Base-by-base conservation (phyloP, 1,139 yeast species). In the Taiozyma sp. region DNA sequence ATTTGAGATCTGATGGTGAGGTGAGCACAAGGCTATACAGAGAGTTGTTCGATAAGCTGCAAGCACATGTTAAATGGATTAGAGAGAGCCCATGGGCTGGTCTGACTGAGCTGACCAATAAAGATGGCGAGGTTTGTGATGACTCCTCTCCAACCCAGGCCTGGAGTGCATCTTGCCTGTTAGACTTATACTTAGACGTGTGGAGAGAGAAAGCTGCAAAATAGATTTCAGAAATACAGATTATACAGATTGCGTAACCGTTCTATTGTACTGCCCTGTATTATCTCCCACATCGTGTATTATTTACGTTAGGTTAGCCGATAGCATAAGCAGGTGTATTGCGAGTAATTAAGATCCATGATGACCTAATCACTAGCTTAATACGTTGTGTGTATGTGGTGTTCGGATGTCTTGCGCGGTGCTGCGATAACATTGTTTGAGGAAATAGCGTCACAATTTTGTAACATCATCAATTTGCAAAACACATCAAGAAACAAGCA, bases 141-240 rank as follows among this genome's bases (percentile, higher is more conserved):
- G 99, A 93, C 66, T 88, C 96, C 2, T 86, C 96, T 58, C 97
- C 98, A 4, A 84, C 97, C 0, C 99, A 93, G 67, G 98, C 98
- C 0, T 93, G 99, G 99, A 87, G 96, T 64, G 72, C 90, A 0
- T 85, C 95, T 4, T 88, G 97, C 61, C 70, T 93, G 54, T 70
- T 93, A 47, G 98, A 93, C 65, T 70, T 93, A 52, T 87, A 83
- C 67, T 76, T 77, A 57, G 96, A 89, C 62, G 66, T 81, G 42
- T 79, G 53, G 55, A 42, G 24, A 19, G 24, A 24, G 24, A 19
- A 37, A 37, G 4, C 10, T 19, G 24, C 16, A 37, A n/a, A n/a
- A 32, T 32, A 32, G 16, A 30, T n/a, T 32, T n/a, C 19, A 32
- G 16, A 32, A 32, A n/a, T 14, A 32, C 13, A n/a, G 35, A 6